Evolutionary conservation across 164 flowering plant genomes (phyloP).

Genomic region (Stephania cephalantha): DNA sequence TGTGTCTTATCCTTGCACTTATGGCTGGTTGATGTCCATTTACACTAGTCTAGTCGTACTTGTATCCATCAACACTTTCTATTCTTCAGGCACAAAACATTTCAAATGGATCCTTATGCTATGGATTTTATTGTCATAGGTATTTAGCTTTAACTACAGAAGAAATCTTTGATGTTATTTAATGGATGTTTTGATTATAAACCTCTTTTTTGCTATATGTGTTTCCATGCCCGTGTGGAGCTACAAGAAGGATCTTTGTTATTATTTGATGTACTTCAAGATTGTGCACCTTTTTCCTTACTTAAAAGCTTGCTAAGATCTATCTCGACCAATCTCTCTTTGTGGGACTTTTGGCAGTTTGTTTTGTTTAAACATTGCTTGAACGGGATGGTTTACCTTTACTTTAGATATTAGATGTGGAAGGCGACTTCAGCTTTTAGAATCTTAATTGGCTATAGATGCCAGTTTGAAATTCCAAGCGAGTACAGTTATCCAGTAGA

Average conservation of each 20-base stretch:
- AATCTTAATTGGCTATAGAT: too few relatives aligned
- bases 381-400: too few relatives aligned
- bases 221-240: neutral
- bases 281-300: too few relatives aligned
- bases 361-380: too few relatives aligned
- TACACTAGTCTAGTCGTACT: neutral
- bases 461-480: neutral
- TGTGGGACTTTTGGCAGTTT: too few relatives aligned
- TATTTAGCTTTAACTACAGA: neutral
- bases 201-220: neutral
- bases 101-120: neutral
- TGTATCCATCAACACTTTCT: neutral
- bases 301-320: neutral
- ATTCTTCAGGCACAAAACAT: neutral
- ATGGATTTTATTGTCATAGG: neutral
- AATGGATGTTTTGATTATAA: neutral
- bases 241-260: too few relatives aligned
- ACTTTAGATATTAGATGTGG: too few relatives aligned
- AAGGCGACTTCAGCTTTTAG: neutral
- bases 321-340: neutral
- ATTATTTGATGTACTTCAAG: too few relatives aligned
- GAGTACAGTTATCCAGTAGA: too few relatives aligned
- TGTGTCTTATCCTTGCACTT: neutral
- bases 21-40: neutral
- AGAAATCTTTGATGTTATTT: neutral